Evolutionary conservation across 139 green algal species (phyloP).

Genomic region (Pleodorina starrii): DNA sequence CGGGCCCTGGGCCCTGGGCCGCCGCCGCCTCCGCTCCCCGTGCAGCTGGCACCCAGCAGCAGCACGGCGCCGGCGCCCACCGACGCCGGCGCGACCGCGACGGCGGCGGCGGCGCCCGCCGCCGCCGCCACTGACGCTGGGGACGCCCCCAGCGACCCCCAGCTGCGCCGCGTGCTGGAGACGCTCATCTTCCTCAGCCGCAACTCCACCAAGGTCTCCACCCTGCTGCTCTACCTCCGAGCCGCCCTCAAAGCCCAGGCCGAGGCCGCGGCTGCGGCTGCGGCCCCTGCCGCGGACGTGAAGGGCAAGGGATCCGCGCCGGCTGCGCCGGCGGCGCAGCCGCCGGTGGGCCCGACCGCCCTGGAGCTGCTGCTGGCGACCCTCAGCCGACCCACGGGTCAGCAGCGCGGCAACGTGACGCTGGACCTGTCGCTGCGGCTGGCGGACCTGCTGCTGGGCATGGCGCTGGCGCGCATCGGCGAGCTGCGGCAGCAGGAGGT

Average conservation of each 20-base stretch:
- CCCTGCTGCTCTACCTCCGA: slow-evolving; percentile 28
- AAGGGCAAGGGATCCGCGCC: slow-evolving; percentile 34
- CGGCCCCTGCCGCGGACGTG: neutral
- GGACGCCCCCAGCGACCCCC: slow-evolving; percentile 27
- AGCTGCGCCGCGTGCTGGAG: slow-evolving; percentile 9
- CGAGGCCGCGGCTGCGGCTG: neutral
- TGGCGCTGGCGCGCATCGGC: slow-evolving; percentile 34
- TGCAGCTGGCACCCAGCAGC: neutral
- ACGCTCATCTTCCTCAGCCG: slow-evolving; percentile 35
- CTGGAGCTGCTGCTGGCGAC: slow-evolving; percentile 85
- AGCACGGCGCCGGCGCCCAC: no score
- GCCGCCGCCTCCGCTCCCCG: no score
- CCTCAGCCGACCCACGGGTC: slow-evolving; percentile 69
- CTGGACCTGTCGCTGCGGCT: slow-evolving; percentile 78
- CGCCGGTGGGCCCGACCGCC: slow-evolving; percentile 11
- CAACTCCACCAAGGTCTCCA: slow-evolving; percentile 27
- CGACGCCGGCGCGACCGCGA: neutral
- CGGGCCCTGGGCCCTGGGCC: no score
- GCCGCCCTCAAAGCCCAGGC: neutral
- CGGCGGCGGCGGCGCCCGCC: neutral
- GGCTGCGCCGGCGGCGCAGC: neutral
- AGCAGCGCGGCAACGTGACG: slow-evolving; percentile 63
- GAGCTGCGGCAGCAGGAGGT: slow-evolving; percentile 44
- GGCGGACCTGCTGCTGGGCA: slow-evolving; percentile 68
- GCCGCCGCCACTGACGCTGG: neutral